Evolutionary conservation across 2,329 filamentous ascomycete genomes (phyloP), one percentile per base, ranked within the genome.

Genomic region (Cercospora sojina): DNA sequence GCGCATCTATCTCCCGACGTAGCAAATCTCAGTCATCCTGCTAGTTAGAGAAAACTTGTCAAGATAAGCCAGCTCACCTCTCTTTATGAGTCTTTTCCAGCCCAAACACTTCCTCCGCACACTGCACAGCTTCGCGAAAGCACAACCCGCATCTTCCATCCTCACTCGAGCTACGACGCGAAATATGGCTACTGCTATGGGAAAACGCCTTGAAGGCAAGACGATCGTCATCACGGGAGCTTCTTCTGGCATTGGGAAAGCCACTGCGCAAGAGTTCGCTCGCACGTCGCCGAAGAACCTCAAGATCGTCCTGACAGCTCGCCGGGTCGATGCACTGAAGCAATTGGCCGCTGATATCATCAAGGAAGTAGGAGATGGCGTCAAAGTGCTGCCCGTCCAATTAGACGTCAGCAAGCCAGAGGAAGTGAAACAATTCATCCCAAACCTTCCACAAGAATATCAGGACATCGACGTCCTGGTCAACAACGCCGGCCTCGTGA

Each of bases 401-500:
- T 85, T 98, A 62, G 95, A 99, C 78, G 90, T 99, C 63, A 93
- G 91, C 82, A 90, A 91, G 66, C 84, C 91, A 0, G 86, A 88
- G 3, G 88, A 95, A 76, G 86, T 98, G 3, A 84, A 85, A 61
- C 81, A 80, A 47, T 94, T 98, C 75, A 88, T 97, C 12, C 81
- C 80, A 1, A 85, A 83, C 47, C 80, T 98, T 73, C 93, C 94
- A 0, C 87, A 88, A 68, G 93, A 93, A 76, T 98, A 92, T 82
- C 88, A 86, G 78, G 88, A 92, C 27, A 90, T 98, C 70, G 87
- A 98, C 78, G 86, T 98, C 2, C 81, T 99, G 67, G 92, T 99
- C 27, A 99, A 99, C 82, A 98, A 98, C 84, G 94, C 94, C 20
- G 94, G 94, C 49, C 86, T 97, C 20, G 94, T 97, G 68, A 94